Conservation (phyloP, 2,329 filamentous ascomycete species). For the Colletotrichum magnum region DNA sequence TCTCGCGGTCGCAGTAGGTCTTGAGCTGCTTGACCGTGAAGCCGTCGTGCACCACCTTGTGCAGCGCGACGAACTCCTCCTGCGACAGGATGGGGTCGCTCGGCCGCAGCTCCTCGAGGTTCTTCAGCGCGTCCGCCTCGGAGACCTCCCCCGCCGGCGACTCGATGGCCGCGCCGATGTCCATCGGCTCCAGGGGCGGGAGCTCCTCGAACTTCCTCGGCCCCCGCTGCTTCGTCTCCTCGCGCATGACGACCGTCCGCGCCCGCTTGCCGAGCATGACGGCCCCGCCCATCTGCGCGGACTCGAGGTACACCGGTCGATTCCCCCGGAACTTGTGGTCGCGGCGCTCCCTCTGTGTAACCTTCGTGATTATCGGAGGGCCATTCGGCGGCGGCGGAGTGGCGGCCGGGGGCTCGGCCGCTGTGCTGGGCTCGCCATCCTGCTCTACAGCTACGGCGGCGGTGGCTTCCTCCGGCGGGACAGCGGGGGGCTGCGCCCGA, state of each 20-base stretch:
- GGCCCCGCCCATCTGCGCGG: conserved; percentile 44
- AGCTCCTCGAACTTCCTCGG: conserved; percentile 24
- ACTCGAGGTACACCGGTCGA: conserved; percentile 26
- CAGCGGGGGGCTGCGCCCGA: no score
- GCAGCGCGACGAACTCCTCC: conserved; percentile 59
- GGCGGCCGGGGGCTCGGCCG: background rate
- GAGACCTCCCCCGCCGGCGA: conserved; percentile 46
- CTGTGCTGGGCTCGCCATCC: background rate
- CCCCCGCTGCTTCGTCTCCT: conserved; percentile 44
- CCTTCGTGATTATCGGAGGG: background rate
- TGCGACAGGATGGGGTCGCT: conserved; percentile 53
- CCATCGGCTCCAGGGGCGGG: conserved; percentile 29
- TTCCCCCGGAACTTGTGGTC: conserved; percentile 17
- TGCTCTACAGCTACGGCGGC: no score
- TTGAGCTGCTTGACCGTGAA: conserved; percentile 64
- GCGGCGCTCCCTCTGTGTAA: background rate
- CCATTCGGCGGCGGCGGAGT: background rate
- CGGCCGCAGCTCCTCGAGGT: conserved; percentile 66
- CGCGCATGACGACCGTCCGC: conserved; percentile 63
- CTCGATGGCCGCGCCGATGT: conserved; percentile 51
- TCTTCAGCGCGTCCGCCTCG: conserved; percentile 55
- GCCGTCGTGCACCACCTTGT: conserved; percentile 55
- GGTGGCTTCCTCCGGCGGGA: no score
- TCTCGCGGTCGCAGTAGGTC: conserved; percentile 53
- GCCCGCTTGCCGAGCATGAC: conserved; percentile 56